Conservation (phyloP, 306 rosid genomes). For the Geum urbanum region DNA sequence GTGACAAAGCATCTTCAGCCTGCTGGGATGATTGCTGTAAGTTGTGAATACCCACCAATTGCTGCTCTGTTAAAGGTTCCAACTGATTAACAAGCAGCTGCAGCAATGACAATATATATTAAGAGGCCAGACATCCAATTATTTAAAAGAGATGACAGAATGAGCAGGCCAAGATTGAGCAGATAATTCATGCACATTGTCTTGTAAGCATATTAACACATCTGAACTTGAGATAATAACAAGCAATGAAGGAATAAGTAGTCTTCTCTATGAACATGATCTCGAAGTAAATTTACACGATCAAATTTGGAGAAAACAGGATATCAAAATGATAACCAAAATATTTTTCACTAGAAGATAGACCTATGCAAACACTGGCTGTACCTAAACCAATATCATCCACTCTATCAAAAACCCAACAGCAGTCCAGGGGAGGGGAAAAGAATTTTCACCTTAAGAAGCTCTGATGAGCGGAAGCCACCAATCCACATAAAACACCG, state of each 20-base stretch:
- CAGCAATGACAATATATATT: constrained; percentile 20
- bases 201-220: background rate
- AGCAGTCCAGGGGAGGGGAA: background rate
- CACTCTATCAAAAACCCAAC: background rate
- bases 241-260: background rate
- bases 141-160: background rate
- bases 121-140: background rate
- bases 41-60: constrained; percentile 69
- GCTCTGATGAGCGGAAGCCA: constrained; percentile 93
- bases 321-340: background rate
- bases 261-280: too few species aligned
- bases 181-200: background rate
- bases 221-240: background rate
- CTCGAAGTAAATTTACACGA: too few species aligned
- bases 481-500: constrained; percentile 99
- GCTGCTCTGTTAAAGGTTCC: constrained; percentile 96
- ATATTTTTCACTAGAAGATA: background rate
- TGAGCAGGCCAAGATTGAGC: background rate
- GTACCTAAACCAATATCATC: background rate
- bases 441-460: constrained; percentile 63
- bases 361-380: background rate
- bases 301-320: background rate
- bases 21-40: constrained; percentile 96
- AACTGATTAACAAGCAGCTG: constrained; percentile 85
- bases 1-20: constrained; percentile 93